A percentile compares a stretch with the other conserved stretches of the same genome.
These are phyloP conservation scores for Mallotus nudiflorus DNA, from an alignment of 345 rosid species.

Conservation along the genomic window DNA sequence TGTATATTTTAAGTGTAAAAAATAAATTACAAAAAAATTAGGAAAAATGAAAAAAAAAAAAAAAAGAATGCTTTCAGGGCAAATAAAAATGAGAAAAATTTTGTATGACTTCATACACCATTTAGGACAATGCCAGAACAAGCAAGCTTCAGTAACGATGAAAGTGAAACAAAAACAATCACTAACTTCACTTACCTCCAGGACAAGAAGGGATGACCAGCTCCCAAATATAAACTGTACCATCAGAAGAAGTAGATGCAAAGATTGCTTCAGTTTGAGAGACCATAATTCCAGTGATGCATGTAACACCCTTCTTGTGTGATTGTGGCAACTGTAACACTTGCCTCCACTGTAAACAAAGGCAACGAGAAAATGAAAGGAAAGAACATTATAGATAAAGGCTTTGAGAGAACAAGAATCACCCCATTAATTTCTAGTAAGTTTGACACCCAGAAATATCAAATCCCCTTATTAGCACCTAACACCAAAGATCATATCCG, in stretches of 20 bases:
- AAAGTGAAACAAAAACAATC: conserved; percentile 4
- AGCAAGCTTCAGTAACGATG: background rate
- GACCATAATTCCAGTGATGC: conserved; percentile 67
- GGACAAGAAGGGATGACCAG: conserved; percentile 45
- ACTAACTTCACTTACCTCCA: conserved; percentile 41
- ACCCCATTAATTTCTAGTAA: background rate
- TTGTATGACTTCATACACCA: too few relatives aligned
- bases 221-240: conserved; percentile 68
- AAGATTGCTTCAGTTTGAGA: conserved; percentile 61
- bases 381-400: background rate
- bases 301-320: conserved; percentile 89
- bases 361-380: conserved; percentile 1
- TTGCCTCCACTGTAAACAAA: conserved; percentile 63
- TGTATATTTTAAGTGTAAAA: too few relatives aligned
- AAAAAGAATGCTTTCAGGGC: background rate
- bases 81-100: background rate
- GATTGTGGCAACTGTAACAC: conserved; percentile 64
- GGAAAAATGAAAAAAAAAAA: background rate
- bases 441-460: too few relatives aligned
- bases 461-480: background rate
- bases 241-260: conserved; percentile 87
- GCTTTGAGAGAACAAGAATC: background rate
- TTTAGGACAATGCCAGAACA: background rate
- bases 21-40: too few relatives aligned
- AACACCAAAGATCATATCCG: background rate